Base-by-base conservation (phyloP, 176 grass and related monocot species). In the Carex cristatella region DNA sequence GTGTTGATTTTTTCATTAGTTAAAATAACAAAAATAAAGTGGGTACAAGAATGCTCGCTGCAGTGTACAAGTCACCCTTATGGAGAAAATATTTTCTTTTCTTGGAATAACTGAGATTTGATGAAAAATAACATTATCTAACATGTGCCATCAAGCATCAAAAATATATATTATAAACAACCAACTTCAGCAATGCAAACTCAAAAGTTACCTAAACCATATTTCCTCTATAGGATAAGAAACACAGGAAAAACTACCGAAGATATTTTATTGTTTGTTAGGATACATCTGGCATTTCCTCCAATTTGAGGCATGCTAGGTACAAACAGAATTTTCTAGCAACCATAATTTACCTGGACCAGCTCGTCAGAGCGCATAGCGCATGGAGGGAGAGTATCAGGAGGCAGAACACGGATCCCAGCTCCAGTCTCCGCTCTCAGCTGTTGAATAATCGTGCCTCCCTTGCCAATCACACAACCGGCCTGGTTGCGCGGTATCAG, bases 401-500 rank as follows among this genome's bases (percentile, higher is more conserved):
- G 86, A 82, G 96, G 89, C 76, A 99, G 85, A 78, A 99, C 60
- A 65, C 88, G 89, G 63, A 99, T 99, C 59, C 87, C 89, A 66
- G 91, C 87, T 4, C 93, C 88, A 84, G 96, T 94, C 64, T 94
- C 89, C 85, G 64, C 86, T 87, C 93, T 88, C 65, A 99, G 61
- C 79, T 95, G 86, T 73, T 99, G 93, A 90, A 99, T 99, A 89
- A 99, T 89, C 57, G 91, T 92, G 84, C 93, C 96, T 85, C 96
- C 96, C 88, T 99, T 99, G 58, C 96, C 96, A 57, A 99, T 80
- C 84, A 99, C 81, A 79, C 96, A 99, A 70, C 96, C 93, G 81
- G 91, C 93, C 78, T 99, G 96, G 84, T 92, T 95, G 57, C 91
- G 91, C 65, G 90, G 93, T 84, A 99, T 92, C 85, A 99, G 85